These are phyloP conservation scores for Paraphaeosphaeria sporulosa DNA, from an alignment of 2,329 filamentous ascomycete species.

Conservation along the genomic window DNA sequence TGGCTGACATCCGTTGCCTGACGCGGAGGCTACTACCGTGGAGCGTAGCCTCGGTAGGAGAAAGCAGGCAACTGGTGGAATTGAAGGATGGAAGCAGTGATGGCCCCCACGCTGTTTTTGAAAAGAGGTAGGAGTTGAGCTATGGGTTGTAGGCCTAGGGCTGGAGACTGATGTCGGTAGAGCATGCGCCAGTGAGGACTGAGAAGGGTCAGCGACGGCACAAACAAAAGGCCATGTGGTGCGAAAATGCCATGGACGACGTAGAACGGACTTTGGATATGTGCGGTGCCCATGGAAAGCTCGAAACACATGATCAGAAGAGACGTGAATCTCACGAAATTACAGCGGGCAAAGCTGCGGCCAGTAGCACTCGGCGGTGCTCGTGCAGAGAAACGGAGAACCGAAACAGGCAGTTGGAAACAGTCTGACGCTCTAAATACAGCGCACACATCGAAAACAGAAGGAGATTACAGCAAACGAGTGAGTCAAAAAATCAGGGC, in stretches of 20 bases:
- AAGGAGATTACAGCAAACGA: conserved; percentile 16
- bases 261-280: neutral
- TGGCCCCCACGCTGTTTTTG: conserved; percentile 2
- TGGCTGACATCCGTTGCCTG: conserved; percentile 39
- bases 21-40: conserved; percentile 26
- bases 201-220: conserved; percentile 8
- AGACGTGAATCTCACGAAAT: conserved; percentile 20
- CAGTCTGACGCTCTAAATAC: conserved; percentile 5
- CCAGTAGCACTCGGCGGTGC: conserved; percentile 17
- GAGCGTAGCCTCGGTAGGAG: conserved; percentile 27
- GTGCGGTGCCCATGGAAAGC: conserved; percentile 10
- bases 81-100: conserved; percentile 4
- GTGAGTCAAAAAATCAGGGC: conserved; percentile 19
- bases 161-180: conserved; percentile 3
- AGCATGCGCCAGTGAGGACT: conserved; percentile 7
- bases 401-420: conserved; percentile 23
- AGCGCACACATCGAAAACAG: conserved; percentile 2
- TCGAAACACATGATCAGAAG: conserved; percentile 14
- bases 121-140: neutral
- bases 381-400: conserved; percentile 20
- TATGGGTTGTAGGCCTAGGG: conserved; percentile 1
- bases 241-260: neutral
- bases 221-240: neutral
- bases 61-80: conserved; percentile 4
- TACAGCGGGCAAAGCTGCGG: conserved; percentile 20